Percentiles rank a stretch among this genome's conserved stretches.
Evolutionary conservation across 805 yeast species (phyloP).

Genomic region (Yamadazyma takamatsuzukensis): DNA sequence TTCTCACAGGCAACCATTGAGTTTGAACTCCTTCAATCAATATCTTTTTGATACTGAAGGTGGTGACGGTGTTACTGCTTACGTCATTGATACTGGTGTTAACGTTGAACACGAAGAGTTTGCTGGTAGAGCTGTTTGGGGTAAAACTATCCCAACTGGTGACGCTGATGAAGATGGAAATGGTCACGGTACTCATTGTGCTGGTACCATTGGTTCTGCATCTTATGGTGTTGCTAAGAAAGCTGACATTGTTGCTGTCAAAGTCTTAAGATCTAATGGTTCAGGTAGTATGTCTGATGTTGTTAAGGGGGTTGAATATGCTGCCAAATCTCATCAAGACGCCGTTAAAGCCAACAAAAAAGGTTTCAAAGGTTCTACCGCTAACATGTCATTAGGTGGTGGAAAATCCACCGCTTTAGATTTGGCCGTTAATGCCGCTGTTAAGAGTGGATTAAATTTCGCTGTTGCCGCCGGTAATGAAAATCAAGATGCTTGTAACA

Average conservation of each 20-base stretch:
- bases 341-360: slow-evolving; percentile 49
- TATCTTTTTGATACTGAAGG: slow-evolving; percentile 69
- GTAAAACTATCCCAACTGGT: slow-evolving; percentile 71
- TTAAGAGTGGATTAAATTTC: slow-evolving; percentile 81
- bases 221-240: slow-evolving; percentile 82
- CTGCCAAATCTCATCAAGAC: slow-evolving; percentile 66
- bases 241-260: slow-evolving; percentile 76
- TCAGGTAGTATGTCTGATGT: slow-evolving; percentile 83
- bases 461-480: slow-evolving; percentile 98
- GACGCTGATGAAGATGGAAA: slow-evolving; percentile 75
- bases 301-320: slow-evolving; percentile 79
- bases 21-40: slow-evolving; percentile 66
- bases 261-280: slow-evolving; percentile 79
- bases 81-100: slow-evolving; percentile 89
- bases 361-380: slow-evolving; percentile 81
- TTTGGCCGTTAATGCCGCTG: slow-evolving; percentile 86
- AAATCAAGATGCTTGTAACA: slow-evolving; percentile 86
- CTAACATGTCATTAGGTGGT: slow-evolving; percentile 94
- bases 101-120: slow-evolving; percentile 73
- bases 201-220: slow-evolving; percentile 87
- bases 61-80: slow-evolving; percentile 82
- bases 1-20: slow-evolving; percentile 72
- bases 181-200: slow-evolving; percentile 96
- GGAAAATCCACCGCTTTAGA: slow-evolving; percentile 86
- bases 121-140: slow-evolving; percentile 83